Evolutionary conservation across 139 green algal species (phyloP), one percentile per base, ranked within the genome.

Genomic region (Axilococcus clingmanii): DNA sequence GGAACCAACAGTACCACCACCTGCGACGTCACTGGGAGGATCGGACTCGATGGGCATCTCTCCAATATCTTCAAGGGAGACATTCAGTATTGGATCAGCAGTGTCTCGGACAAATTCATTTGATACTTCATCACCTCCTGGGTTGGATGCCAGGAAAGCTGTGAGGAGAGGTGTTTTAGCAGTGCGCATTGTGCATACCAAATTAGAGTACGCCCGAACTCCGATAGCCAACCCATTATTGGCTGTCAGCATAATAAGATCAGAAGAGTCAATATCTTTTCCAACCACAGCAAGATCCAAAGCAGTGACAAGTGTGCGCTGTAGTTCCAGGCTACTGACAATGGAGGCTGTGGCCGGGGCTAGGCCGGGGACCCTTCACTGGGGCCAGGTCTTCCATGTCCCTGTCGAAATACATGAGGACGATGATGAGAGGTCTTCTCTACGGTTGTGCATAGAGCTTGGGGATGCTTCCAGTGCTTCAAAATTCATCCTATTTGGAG

Each of bases 331-430:
- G 12, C 31, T 56, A 24, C 40, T 68, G 31, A 55, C 50, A 19
- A 62, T 61, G 38, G 50, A 68, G 9, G 42, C 29, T 20, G 42
- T 36, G 20, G 6, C 40, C 2, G 59, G 59, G 8, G 35, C 46
- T 32, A 36, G 59, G 17, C 32, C 47, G 41, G 59, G 59, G 19
- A 27, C 52, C 28, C 51, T 68, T 41, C 59, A 68, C 31, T 68
- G 59, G 59, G 59, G 59, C 5, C 48, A 52, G 14, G 51, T 68
- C 7, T 68, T 68, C 17, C 58, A 68, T 56, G 27, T 68, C 17
- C 51, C 59, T 3, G 11, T 52, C 37, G 27, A 9, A 30, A n/a
- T n/a, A n/a, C n/a, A n/a, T n/a, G 38, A 40, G 5, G 53, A 22
- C 28, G 6, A 37, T 16, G 8, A 48, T 28, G 24, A 16, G 5